phyloP scores from a whole-genome alignment of 345 rosid species.

The Eucalyptus cladocalyx region DNA sequence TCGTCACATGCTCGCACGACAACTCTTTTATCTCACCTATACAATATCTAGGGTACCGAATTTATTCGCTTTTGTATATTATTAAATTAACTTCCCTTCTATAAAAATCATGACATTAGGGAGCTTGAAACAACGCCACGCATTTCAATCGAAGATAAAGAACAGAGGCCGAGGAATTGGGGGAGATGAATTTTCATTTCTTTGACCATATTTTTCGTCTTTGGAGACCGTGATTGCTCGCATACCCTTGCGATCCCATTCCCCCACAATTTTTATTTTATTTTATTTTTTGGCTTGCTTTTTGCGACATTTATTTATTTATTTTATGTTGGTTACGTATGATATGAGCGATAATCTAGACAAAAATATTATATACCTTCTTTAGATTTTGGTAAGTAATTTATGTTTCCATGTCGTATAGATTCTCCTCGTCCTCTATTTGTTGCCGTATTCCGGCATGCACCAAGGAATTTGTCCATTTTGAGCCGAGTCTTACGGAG shows the following conservation, averaged over 20 bases:
- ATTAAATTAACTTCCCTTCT: not conserved
- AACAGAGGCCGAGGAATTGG: slow-evolving; percentile 40
- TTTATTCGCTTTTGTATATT: not conserved
- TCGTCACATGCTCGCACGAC: not conserved
- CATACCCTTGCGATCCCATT: not conserved
- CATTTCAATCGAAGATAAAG: not conserved
- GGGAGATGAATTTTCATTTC: not conserved
- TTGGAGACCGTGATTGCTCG: slow-evolving; percentile 19
- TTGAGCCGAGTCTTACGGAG: not conserved
- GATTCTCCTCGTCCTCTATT: not conserved
- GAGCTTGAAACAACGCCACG: not conserved
- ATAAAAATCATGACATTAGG: not conserved
- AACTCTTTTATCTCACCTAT: not conserved
- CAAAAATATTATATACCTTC: not conserved
- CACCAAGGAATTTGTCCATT: not conserved
- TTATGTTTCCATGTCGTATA: not conserved
- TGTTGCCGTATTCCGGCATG: not conserved
- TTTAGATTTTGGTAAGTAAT: not conserved
- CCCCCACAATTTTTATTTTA: not conserved
- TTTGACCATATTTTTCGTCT: not conserved
- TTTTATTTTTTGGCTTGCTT: not conserved
- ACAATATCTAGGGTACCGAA: not conserved
- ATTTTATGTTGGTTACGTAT: not conserved
- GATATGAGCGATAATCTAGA: not conserved
- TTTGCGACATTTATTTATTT: not conserved